Base-by-base conservation (phyloP, 768 basidiomycete species). In the Boletus rubroflammeus region DNA sequence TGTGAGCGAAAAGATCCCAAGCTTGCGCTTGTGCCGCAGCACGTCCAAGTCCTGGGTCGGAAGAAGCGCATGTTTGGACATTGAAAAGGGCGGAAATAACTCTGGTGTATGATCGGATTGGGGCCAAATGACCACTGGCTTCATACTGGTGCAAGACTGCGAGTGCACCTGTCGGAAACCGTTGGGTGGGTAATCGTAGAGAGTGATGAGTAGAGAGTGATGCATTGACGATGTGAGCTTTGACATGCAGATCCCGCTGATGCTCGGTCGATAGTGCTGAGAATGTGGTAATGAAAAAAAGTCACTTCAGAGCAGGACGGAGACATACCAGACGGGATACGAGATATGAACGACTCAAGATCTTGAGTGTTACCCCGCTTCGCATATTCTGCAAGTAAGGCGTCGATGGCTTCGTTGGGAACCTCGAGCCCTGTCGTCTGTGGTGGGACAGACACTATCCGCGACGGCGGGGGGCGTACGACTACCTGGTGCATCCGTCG, bases 1-100 rank as follows among this genome's bases (percentile, higher is more conserved):
- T 95, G 70, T 99, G 96, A 2, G 89, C 76, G 69, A 92, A 98
- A 38, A 98, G 80, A 65, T 98, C 92, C 92, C 93, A 97, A 3
- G 90, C 95, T 56, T 91, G 86, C 0, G 90, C 88, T 31, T 80
- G 81, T 2, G 81, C 81, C 1, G 78, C 61, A 4, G 81, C 73
- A 28, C 75, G 58, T 31, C 68, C 68, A 1, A 78, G 55, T 23
- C 53, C 36, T 25, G 58, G 25, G 7, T 56, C 44, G 17, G 58
- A 58, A 34, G 62, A 67, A 35, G 62, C 70, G 17, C 56, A 58
- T 11, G 73, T 70, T 8, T 73, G 75, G 26, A 75, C 73, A 40
- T 75, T 75, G 61, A 81, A 81, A 32, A 85, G 84, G 42, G 77
- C 69, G 6, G 75, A 73, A 54, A 96, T 87, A 44, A 86, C 71